Evolutionary conservation across 139 green algal species (phyloP), one percentile per base, ranked within the genome.

Genomic region (Micractinium sp.): DNA sequence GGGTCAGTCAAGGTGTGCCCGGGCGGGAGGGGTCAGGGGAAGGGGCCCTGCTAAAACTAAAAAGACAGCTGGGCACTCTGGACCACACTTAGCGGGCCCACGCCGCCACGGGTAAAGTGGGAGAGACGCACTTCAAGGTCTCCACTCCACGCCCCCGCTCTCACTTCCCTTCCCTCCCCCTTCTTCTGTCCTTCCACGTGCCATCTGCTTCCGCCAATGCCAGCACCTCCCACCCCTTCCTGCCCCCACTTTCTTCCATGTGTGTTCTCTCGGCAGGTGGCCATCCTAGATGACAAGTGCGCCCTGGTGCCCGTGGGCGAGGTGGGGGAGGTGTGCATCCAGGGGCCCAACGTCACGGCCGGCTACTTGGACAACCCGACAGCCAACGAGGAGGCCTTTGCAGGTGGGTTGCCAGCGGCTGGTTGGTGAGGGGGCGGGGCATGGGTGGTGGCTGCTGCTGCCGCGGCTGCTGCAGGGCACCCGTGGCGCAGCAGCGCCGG

Each of bases 271-370:
- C 87, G n/a, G 2, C 85, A 92, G 81, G 93, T 95, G 9, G 92
- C 87, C 31, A 90, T 95, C 33, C 85, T 96, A 85, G 93, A 94
- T 47, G 47, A 71, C 23, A 35, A 92, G 20, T 92, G 92, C 90
- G 63, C 86, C 12, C 73, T 63, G 60, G 22, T 93, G 88, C 89
- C 91, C 2, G 13, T 80, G n/a, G 90, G 90, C 53, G 85, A 93
- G 89, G 81, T 95, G 29, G 96, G 95, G 0, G 96, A 98, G 91
- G 91, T 99, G 18, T 97, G 94, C 92, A 94, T 98, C 82, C 90
- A 82, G 0, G 97, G 96, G 0, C 89, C 94, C 74, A 98, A 97
- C 87, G 94, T 98, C 47, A 98, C 94, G n/a, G 83, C 78, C 35
- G 97, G 95, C 47, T 99, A 99, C 88, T 83, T 93, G 12, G 95